phyloP scores from a whole-genome alignment of 73 alveolate species.

The Paramecium pentaurelia region DNA sequence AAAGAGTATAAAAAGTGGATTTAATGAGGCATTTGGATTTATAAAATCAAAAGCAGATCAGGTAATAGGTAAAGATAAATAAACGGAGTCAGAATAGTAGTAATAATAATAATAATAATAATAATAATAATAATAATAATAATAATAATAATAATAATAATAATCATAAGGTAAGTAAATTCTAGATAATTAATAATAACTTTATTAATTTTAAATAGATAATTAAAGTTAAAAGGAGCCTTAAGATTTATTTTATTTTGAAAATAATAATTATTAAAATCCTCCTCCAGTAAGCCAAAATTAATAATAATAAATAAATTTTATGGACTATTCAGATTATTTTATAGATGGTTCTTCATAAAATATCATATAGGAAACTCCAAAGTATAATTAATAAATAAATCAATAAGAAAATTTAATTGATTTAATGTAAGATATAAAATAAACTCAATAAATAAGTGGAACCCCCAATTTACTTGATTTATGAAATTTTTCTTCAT shows the following conservation, averaged over 20 bases:
- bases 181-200: neutral
- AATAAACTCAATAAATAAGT: neutral
- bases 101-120: neutral
- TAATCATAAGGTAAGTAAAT: neutral
- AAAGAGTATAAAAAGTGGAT: neutral
- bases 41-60: neutral
- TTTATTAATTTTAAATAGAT: neutral
- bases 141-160: neutral
- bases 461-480: neutral
- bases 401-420: neutral
- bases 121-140: neutral
- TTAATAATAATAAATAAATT: neutral
- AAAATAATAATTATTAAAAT: neutral
- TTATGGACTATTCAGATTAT: neutral
- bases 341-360: neutral
- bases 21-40: conserved; percentile 13
- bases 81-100: neutral
- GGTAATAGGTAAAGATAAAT: neutral
- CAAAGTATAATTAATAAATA: neutral
- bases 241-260: neutral
- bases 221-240: neutral
- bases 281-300: neutral
- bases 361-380: neutral
- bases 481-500: neutral
- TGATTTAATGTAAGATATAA: neutral